Evolutionary conservation across 192 early-diverging fungal genomes (phyloP), one percentile per base, ranked within the genome.

Genomic region (Umbelopsis isabellina): DNA sequence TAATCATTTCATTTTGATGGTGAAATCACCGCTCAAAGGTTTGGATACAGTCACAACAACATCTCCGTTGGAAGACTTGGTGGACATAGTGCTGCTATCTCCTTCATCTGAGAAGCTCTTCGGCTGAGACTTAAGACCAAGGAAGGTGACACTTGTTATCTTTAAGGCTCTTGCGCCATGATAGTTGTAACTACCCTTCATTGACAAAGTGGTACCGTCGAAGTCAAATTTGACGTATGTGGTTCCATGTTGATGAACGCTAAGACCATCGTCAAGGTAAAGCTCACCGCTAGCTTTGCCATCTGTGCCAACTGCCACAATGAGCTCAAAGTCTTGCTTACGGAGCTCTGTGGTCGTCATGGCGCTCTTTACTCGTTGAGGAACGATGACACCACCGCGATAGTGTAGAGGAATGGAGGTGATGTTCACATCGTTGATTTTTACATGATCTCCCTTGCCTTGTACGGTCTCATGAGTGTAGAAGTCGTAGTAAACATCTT

Each of bases 401-500:
- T 86, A 65, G 50, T 83, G 81, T 50, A 90, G 82, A 18, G 86
- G 84, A 45, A 88, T 78, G 10, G 82, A 74, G 27, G 84, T 86
- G n/a, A 77, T 55, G 37, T 65, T 33, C 1, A 65, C 64, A 46
- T 25, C 44, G 35, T 23, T 65, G 44, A 65, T 65, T 33, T 65
- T 20, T 51, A 55, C 48, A 20, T 65, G 6, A 3, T 27, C 18
- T 7, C 37, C 64, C 35, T 65, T 18, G 25, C 64, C 77, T 52
- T 71, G 68, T 2, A 82, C 22, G 23, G 47, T 65, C 16, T 72
- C 68, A 55, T 80, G 79, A 10, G 72, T 77, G 48, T 80, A 76
- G 68, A 84, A 81, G 74, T 88, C 83, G 66, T 88, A 90, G 85
- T 86, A 90, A 1, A 73, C 65, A 10, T 84, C 86, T 18, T 65